A percentile compares a stretch with the other conserved stretches of the same genome.
These are phyloP conservation scores for Amniculicola lignicola DNA, from an alignment of 495 filamentous ascomycete species.

Conservation along the genomic window DNA sequence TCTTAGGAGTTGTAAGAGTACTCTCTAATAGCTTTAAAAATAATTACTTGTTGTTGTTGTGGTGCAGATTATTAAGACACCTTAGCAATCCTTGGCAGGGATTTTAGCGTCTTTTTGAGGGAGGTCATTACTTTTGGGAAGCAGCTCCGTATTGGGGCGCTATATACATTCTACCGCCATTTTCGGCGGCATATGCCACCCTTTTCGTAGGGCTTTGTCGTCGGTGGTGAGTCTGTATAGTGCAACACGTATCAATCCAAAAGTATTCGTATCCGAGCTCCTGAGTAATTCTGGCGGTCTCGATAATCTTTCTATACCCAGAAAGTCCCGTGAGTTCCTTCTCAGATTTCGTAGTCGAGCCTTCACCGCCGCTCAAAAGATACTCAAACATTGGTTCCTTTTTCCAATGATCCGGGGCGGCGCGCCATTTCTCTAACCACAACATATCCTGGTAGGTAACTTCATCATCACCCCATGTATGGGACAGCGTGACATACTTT, in stretches of 20 bases:
- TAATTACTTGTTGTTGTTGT: no score
- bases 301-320: constrained; percentile 17
- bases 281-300: constrained; percentile 5
- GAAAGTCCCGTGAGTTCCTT: constrained; percentile 3
- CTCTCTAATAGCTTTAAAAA: no score
- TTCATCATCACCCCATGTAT: constrained; percentile 21
- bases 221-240: no score
- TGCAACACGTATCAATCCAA: constrained; percentile 34
- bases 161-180: no score
- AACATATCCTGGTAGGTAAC: constrained; percentile 25
- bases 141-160: no score
- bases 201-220: no score
- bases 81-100: no score
- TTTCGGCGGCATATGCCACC: no score
- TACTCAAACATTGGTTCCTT: not conserved
- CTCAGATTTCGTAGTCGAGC: not conserved
- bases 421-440: constrained; percentile 10
- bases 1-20: no score
- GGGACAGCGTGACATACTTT: constrained; percentile 16
- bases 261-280: not conserved
- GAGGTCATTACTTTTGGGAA: no score
- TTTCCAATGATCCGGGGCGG: constrained; percentile 2
- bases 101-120: no score
- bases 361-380: not conserved
- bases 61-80: no score